Evolutionary conservation across 805 yeast genomes (phyloP).

Genomic region (Cyberlindnera suaveolens): DNA sequence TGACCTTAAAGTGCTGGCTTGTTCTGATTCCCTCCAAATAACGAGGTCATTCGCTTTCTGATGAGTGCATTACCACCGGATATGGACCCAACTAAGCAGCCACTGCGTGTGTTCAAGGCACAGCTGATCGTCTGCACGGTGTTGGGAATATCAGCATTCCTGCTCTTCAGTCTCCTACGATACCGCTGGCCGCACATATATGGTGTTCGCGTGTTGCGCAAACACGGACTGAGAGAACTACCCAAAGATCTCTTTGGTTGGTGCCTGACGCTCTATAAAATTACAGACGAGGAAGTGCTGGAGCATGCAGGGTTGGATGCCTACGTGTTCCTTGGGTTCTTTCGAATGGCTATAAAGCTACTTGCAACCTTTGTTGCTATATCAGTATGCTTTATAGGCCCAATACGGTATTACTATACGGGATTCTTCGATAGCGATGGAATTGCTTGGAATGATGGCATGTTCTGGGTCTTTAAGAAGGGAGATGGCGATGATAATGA

Average conservation of each 20-base stretch:
- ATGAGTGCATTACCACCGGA: slow-evolving; percentile 26
- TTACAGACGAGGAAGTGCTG: slow-evolving; percentile 74
- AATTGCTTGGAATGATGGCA: slow-evolving; percentile 24
- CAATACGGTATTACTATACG: slow-evolving; percentile 76
- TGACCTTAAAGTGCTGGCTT: slow-evolving; percentile 1
- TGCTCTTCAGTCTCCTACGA: slow-evolving; percentile 65
- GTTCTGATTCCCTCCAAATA: not conserved
- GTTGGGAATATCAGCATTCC: slow-evolving; percentile 62
- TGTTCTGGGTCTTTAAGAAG: slow-evolving; percentile 11
- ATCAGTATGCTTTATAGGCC: slow-evolving; percentile 74
- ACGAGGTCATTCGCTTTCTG: not conserved
- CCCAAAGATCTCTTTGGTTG: slow-evolving; percentile 68
- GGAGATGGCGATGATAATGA: slow-evolving; percentile 21
- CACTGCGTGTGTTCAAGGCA: slow-evolving; percentile 60
- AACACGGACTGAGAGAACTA: slow-evolving; percentile 26
- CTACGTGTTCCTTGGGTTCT: slow-evolving; percentile 83
- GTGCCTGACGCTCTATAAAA: slow-evolving; percentile 60
- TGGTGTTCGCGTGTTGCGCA: slow-evolving; percentile 57
- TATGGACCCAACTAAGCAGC: slow-evolving; percentile 26
- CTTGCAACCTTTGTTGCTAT: slow-evolving; percentile 60
- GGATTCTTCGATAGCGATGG: slow-evolving; percentile 69
- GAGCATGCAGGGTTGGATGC: slow-evolving; percentile 94
- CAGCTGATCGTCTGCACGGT: slow-evolving; percentile 69
- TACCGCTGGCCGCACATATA: slow-evolving; percentile 76
- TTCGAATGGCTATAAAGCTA: slow-evolving; percentile 78